Base-by-base conservation (phyloP, 352 stramenopile species). In the Elongisporangium anandrum region DNA sequence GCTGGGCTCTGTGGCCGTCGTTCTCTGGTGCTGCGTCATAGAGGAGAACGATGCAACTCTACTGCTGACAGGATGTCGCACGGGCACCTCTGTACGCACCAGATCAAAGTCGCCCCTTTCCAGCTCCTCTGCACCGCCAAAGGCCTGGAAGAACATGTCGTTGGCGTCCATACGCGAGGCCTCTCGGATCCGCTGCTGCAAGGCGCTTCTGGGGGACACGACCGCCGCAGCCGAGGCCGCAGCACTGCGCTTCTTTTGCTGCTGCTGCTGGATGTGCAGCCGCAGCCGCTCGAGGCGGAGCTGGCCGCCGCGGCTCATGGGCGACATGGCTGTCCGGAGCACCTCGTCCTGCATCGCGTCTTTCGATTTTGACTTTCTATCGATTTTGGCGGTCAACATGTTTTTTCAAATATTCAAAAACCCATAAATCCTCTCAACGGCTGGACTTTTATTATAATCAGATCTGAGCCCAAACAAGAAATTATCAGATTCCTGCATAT, bases 101-200 rank as follows among this genome's bases (percentile, higher is more conserved):
- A 86, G 68, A 47, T 82, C 77, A 45, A 79, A 77, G 52, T 75
- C 72, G 16, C 73, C 56, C 4, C 56, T 58, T 52, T 76, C 54
- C 9, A 89, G 68, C 49, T 81, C 65, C 23, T 87, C 77, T n/a
- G 65, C 48, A 50, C 64, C 70, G 24, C 80, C 82, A 52, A 92
- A 92, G 47, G 79, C 59, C 57, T 85, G 62, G 52, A 79, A 87
- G 68, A 92, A 92, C 24, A 90, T 77, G 19, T 87, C 65, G 39
- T 92, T 73, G 19, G 65, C 60, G 17, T 69, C 81, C 15, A 81
- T 52, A 7, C 65, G 56, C 20, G 80, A 70, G 16, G 78, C 82
- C 50, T 66, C 53, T 21, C 70, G 59, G 39, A 89, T 85, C 13
- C 81, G 80, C 56, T 78, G 73, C 8, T 67, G 72, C n/a, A 92